These are phyloP conservation scores for Talaromyces islandicus DNA, from an alignment of 2,329 filamentous ascomycete genomes.

Conservation along the genomic window DNA sequence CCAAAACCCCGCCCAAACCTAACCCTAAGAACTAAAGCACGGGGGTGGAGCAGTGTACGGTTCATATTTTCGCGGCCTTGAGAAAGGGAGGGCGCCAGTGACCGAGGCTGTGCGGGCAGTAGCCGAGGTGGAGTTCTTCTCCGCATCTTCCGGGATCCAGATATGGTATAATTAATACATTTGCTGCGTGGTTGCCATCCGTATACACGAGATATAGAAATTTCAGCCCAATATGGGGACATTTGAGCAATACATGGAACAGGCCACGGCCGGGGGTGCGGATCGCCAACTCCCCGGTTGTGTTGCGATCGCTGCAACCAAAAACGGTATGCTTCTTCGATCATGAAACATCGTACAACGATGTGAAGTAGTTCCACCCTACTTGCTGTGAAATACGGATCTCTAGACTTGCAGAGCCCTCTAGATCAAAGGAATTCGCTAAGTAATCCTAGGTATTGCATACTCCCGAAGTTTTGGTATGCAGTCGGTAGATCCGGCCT, in stretches of 20 bases:
- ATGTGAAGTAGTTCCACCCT: not conserved
- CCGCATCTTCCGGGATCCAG: not conserved
- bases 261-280: not conserved
- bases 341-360: not conserved
- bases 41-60: too few relatives aligned
- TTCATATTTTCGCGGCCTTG: too few relatives aligned
- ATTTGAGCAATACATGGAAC: conserved; percentile 3
- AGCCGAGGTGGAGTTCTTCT: not conserved
- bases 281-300: conserved; percentile 1
- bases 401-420: not conserved
- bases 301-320: conserved; percentile 2
- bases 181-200: not conserved
- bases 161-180: not conserved
- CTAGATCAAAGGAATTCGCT: not conserved
- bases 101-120: too few relatives aligned
- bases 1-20: not conserved
- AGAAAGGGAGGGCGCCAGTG: too few relatives aligned
- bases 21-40: not conserved
- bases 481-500: conserved; percentile 1
- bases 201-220: not conserved
- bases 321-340: not conserved
- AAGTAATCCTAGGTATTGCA: not conserved
- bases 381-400: not conserved
- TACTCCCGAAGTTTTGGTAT: conserved; percentile 5
- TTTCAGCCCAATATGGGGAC: conserved; percentile 6